These are phyloP conservation scores for Yamadazyma aaseri DNA, from an alignment of 1,139 yeast genomes.

Conservation along the genomic window DNA sequence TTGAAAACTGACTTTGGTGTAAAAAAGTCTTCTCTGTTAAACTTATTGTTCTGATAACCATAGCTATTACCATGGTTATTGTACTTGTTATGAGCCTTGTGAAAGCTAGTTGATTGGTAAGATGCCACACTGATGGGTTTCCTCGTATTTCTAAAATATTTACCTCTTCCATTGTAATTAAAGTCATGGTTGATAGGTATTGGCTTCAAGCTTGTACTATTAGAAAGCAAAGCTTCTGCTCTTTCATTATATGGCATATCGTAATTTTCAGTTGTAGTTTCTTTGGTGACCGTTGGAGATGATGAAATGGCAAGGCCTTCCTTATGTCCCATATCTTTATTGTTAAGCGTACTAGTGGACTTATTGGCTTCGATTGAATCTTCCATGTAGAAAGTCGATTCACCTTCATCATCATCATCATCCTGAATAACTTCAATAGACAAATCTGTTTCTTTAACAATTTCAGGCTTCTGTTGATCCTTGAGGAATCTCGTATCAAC, in stretches of 20 bases:
- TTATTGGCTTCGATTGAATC: slow-evolving; percentile 14
- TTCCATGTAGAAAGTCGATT: slow-evolving; percentile 17
- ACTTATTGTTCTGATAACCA: slow-evolving; percentile 28
- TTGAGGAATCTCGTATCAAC: not conserved
- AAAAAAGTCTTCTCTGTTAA: slow-evolving; percentile 68
- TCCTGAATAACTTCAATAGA: slow-evolving; percentile 4
- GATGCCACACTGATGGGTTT: slow-evolving; percentile 67
- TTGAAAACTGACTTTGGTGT: slow-evolving; percentile 75
- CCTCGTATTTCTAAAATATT: slow-evolving; percentile 49
- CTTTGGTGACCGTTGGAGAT: slow-evolving; percentile 7
- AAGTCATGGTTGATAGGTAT: slow-evolving; percentile 33
- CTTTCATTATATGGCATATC: slow-evolving; percentile 41
- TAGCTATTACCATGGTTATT: slow-evolving; percentile 23
- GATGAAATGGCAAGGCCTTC: not conserved
- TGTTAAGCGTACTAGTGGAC: slow-evolving; percentile 12
- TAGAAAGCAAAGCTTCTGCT: slow-evolving; percentile 46
- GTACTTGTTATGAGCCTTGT: slow-evolving; percentile 2
- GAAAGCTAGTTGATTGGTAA: slow-evolving; percentile 33
- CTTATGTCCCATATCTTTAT: not conserved
- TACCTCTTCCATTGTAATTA: slow-evolving; percentile 20
- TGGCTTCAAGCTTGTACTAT: slow-evolving; percentile 41
- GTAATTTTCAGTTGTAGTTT: slow-evolving; percentile 2
- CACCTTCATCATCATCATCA: slow-evolving; percentile 15
- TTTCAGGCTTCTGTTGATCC: not conserved
- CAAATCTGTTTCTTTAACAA: not conserved